Evolutionary conservation across 805 yeast species (phyloP).

Genomic region (Phaffomyces opuntiae): DNA sequence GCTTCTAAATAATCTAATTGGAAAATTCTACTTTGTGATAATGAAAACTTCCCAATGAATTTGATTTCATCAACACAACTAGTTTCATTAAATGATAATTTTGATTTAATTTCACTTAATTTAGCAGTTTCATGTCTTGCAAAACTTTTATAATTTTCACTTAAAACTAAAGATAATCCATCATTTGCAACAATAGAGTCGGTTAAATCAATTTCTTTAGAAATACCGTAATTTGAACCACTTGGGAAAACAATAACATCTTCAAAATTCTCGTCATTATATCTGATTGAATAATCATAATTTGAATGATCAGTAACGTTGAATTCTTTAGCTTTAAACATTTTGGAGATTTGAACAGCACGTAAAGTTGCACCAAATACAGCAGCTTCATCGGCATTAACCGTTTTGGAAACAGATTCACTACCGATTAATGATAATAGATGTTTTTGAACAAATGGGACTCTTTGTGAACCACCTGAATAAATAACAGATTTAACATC

Average conservation of each 20-base stretch:
- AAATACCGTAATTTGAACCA: conserved; percentile 35
- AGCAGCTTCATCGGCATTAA: conserved; percentile 93
- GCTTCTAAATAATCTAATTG: conserved; percentile 37
- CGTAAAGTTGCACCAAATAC: conserved; percentile 85
- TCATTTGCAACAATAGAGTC: conserved; percentile 23
- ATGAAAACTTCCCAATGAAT: conserved; percentile 35
- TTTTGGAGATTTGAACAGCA: conserved; percentile 68
- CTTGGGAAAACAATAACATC: conserved; percentile 35
- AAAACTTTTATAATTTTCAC: conserved; percentile 23
- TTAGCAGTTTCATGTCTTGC: conserved; percentile 18
- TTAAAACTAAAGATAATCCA: conserved; percentile 29
- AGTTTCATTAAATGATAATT: conserved; percentile 26
- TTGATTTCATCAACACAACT: conserved; percentile 33
- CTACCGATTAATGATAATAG: conserved; percentile 49
- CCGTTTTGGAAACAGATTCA: conserved; percentile 64
- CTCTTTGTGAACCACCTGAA: conserved; percentile 87
- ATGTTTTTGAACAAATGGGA: conserved; percentile 75
- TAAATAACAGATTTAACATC: conserved; percentile 63
- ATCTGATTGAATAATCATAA: conserved; percentile 38
- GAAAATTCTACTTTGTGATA: conserved; percentile 46
- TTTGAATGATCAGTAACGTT: conserved; percentile 49
- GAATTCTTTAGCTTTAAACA: conserved; percentile 58
- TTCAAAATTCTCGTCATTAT: conserved; percentile 19
- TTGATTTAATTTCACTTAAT: conserved; percentile 12
- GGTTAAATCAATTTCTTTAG: conserved; percentile 32